Conservation (phyloP, 768 basidiomycete species). For the Dictyophora rubrovolvata region DNA sequence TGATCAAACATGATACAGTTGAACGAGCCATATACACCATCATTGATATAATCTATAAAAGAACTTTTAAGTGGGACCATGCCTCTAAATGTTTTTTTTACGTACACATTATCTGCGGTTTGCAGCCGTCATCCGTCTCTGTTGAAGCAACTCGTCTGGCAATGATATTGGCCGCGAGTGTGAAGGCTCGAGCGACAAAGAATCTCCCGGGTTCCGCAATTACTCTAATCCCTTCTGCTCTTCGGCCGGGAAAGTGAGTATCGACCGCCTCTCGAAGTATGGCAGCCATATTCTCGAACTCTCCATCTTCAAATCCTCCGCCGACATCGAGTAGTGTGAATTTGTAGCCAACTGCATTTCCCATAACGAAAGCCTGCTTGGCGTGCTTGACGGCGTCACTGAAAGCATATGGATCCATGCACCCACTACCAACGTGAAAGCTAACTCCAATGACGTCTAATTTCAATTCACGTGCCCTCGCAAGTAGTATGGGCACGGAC, state of each 20-base stretch:
- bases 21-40: conserved; percentile 95
- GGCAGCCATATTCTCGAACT: conserved; percentile 70
- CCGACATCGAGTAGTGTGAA: conserved; percentile 89
- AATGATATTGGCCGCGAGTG: conserved; percentile 87
- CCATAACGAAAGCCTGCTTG: conserved; percentile 81
- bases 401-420: conserved; percentile 86
- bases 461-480: conserved; percentile 64
- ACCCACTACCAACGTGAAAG: conserved; percentile 97
- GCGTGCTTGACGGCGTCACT: conserved; percentile 83
- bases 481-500: conserved; percentile 68
- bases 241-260: conserved; percentile 60
- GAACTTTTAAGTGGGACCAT: neutral
- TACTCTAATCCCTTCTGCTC: conserved; percentile 52
- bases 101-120: conserved; percentile 81
- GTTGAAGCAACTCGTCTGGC: conserved; percentile 59
- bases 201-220: conserved; percentile 96
- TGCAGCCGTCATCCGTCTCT: conserved; percentile 15
- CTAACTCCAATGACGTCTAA: conserved; percentile 89
- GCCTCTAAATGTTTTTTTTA: conserved; percentile 17
- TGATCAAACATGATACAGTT: conserved; percentile 98
- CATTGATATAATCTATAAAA: conserved; percentile 95
- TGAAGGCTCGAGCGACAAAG: conserved; percentile 88
- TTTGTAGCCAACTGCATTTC: conserved; percentile 61
- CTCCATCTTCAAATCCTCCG: conserved; percentile 87
- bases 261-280: conserved; percentile 65